Evolutionary conservation across 2,329 filamentous ascomycete genomes (phyloP).

Genomic region (Alternaria incomplexa): DNA sequence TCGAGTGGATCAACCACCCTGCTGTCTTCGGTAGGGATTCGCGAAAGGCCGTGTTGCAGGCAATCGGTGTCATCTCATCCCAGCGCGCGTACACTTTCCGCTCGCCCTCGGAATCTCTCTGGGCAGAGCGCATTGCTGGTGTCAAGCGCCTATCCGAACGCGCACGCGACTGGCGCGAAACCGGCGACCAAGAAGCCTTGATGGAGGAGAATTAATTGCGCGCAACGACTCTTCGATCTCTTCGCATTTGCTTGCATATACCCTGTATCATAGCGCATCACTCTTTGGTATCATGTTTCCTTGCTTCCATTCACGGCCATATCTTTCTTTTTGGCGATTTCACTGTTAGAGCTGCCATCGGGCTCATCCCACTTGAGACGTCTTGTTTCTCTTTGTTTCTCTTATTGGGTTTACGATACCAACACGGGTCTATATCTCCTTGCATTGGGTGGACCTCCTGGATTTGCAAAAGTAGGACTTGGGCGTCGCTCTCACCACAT

Average conservation of each 20-base stretch:
- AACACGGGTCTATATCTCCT: slow-evolving; percentile 17
- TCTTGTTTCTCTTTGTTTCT: slow-evolving; percentile 10
- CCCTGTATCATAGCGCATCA: slow-evolving; percentile 28
- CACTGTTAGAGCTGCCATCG: slow-evolving; percentile 6
- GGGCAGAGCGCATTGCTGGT: slow-evolving; percentile 82
- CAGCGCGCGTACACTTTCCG: slow-evolving; percentile 94
- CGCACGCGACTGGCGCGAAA: slow-evolving; percentile 91
- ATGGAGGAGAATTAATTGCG: slow-evolving; percentile 56
- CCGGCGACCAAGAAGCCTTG: slow-evolving; percentile 72
- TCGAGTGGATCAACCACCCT: slow-evolving; percentile 98
- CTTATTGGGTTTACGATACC: slow-evolving; percentile 27
- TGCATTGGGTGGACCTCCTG: slow-evolving; percentile 11
- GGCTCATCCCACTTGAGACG: slow-evolving; percentile 12
- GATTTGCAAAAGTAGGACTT: slow-evolving; percentile 26
- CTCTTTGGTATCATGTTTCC: slow-evolving; percentile 16
- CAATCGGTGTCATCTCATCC: slow-evolving; percentile 94
- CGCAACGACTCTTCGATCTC: slow-evolving; percentile 10
- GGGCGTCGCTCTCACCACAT: slow-evolving; percentile 12
- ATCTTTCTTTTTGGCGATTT: slow-evolving; percentile 20
- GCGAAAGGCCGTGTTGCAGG: slow-evolving; percentile 92
- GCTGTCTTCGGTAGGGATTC: slow-evolving; percentile 93
- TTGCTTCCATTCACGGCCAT: slow-evolving; percentile 17
- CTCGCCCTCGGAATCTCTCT: slow-evolving; percentile 85
- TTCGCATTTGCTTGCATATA: slow-evolving; percentile 22
- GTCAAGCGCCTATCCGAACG: slow-evolving; percentile 81